Evolutionary conservation across 192 early-diverging fungal species (phyloP).

Genomic region (Cetraspora pellucida): DNA sequence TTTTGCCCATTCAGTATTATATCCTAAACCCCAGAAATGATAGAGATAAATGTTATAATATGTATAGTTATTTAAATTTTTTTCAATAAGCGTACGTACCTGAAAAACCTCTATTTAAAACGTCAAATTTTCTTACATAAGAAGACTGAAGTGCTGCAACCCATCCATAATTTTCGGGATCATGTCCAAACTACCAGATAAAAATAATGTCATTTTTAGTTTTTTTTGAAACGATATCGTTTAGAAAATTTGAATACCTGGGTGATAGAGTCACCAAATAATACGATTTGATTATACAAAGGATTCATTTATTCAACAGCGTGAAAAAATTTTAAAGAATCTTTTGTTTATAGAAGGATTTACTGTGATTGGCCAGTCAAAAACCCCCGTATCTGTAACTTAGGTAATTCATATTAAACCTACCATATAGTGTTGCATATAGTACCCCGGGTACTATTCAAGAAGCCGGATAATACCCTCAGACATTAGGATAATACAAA

Average conservation of each 20-base stretch:
- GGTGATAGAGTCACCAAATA: constrained; percentile 16
- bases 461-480: too few relatives aligned
- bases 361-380: too few relatives aligned
- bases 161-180: constrained; percentile 12
- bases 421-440: too few relatives aligned
- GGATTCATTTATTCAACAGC: constrained; percentile 7
- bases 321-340: too few relatives aligned
- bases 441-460: too few relatives aligned
- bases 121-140: constrained; percentile 51
- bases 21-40: constrained; percentile 47
- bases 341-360: too few relatives aligned
- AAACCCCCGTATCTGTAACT: too few relatives aligned
- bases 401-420: too few relatives aligned
- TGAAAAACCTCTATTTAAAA: constrained; percentile 81
- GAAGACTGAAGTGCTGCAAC: background rate
- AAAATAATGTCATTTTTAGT: too few relatives aligned
- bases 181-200: background rate
- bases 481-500: too few relatives aligned
- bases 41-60: background rate
- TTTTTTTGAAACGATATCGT: background rate
- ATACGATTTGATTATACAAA: constrained; percentile 13
- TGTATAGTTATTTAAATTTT: background rate
- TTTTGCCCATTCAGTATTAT: constrained; percentile 65
- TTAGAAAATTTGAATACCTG: background rate
- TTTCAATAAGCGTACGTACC: constrained; percentile 43